These are phyloP conservation scores for Gilbertella persicaria DNA, from an alignment of 371 early-diverging fungal genomes.

Conservation along the genomic window DNA sequence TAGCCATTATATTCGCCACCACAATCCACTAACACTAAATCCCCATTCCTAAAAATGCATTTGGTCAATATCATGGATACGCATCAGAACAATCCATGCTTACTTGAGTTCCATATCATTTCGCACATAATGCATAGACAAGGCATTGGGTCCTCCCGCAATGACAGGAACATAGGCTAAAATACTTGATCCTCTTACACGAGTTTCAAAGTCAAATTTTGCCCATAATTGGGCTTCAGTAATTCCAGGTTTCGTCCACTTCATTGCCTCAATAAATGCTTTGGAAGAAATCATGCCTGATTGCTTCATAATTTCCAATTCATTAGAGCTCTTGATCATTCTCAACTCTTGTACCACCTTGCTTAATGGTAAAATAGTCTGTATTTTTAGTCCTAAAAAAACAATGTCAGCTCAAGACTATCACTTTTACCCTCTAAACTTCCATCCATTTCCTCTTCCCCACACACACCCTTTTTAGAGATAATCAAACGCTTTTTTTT, in stretches of 20 bases:
- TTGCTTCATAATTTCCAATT: conserved; percentile 78
- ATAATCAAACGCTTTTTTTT: conserved; percentile 13
- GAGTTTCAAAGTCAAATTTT: conserved; percentile 75
- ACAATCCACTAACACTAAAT: conserved; percentile 89
- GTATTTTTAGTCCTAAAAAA: conserved; percentile 29
- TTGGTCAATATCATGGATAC: too few species aligned
- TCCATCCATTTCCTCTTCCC: neutral
- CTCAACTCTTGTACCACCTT: conserved; percentile 73
- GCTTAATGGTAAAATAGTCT: conserved; percentile 55
- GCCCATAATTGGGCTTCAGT: conserved; percentile 81
- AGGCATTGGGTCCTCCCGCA: conserved; percentile 89
- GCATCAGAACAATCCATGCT: too few species aligned
- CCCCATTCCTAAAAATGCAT: conserved; percentile 64
- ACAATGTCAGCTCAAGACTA: neutral
- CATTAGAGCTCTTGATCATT: conserved; percentile 75
- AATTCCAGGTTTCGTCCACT: conserved; percentile 67
- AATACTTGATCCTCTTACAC: conserved; percentile 71
- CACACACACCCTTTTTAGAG: conserved; percentile 19
- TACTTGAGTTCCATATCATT: conserved; percentile 76
- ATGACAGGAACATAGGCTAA: conserved; percentile 97
- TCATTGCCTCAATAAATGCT: conserved; percentile 77
- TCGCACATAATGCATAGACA: conserved; percentile 92
- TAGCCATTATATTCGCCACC: conserved; percentile 91
- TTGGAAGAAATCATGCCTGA: conserved; percentile 78
- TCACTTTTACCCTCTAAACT: conserved; percentile 2